Evolutionary conservation across 768 basidiomycete species (phyloP).

Genomic region (Pleurotus eryngii): DNA sequence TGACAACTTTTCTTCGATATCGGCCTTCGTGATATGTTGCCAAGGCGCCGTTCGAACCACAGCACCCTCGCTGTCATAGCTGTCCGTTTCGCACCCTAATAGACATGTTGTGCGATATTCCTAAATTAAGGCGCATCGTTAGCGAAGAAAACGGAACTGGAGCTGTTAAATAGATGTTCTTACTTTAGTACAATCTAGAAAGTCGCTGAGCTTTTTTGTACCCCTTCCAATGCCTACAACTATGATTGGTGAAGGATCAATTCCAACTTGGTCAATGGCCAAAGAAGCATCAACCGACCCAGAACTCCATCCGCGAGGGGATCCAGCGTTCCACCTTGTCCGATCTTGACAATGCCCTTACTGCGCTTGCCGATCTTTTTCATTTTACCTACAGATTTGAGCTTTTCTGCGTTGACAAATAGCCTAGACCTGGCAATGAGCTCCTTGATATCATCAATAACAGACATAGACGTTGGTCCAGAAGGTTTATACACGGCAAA

Average conservation of each 20-base stretch:
- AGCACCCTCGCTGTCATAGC: conserved; percentile 88
- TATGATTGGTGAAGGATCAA: conserved; percentile 24
- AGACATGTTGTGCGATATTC: conserved; percentile 91
- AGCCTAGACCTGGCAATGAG: conserved; percentile 75
- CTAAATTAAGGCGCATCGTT: conserved; percentile 32
- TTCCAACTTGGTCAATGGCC: too few relatives aligned
- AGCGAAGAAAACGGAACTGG: neutral
- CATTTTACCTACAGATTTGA: conserved; percentile 44
- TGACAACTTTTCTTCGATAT: conserved; percentile 64
- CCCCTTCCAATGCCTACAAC: conserved; percentile 89
- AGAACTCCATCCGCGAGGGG: conserved; percentile 95
- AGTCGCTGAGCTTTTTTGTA: conserved; percentile 81
- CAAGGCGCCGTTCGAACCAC: conserved; percentile 75
- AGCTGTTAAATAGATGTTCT: conserved; percentile 5
- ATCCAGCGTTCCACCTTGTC: conserved; percentile 94
- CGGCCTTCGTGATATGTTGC: conserved; percentile 78
- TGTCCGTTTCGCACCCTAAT: conserved; percentile 92
- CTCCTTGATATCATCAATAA: conserved; percentile 81
- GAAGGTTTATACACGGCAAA: conserved; percentile 92
- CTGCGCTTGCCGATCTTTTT: conserved; percentile 39
- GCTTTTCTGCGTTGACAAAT: conserved; percentile 66
- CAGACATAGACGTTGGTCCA: conserved; percentile 88
- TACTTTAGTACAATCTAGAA: conserved; percentile 90
- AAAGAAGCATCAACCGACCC: conserved; percentile 42
- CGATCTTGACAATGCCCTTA: conserved; percentile 68